Base-by-base conservation (phyloP, 2,329 filamentous ascomycete species). In the Rutstroemia sp. region DNA sequence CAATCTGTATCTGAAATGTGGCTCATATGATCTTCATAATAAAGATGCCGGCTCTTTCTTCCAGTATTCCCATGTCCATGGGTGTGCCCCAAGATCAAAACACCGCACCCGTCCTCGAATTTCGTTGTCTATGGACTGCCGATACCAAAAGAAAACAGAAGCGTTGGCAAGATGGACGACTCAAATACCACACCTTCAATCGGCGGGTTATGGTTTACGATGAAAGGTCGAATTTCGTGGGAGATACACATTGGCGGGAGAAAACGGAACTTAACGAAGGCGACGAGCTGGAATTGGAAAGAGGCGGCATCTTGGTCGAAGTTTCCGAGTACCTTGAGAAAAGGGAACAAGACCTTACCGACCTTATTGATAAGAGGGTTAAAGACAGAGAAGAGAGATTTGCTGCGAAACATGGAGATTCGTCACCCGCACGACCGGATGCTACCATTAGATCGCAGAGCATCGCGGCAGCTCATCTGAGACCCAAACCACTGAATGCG, bases 151-250 rank as follows among this genome's bases (percentile, higher is more conserved):
- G 89, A 56, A 96, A 96, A 73, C 85, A 89, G 64, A 96, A 96
- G 70, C 79, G 89, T 59, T 96, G 92, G 92, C 89, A 95, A 67
- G 92, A 96, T 84, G 92, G 92, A 38, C 84, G 84, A 51, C 80
- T 96, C 59, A 88, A 87, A 61, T 95, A 87, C 62, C 92, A 96
- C 68, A 87, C 88, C 0, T 96, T 95, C 80, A 96, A 96, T 74
- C 89, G 85, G 68, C 84, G 89, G 4, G 76, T 94, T 58, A 95
- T 96, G 89, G 88, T 95, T 6, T 92, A 94, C 65, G 91, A 96
- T 69, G 84, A 89, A 48, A 76, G 81, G 2, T 83, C 88, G 0
- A 89, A 92, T 68, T 89, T 86, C 62, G 79, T 96, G 27, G 92
- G 91, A 3, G 92, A 96, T 69, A 82, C 84, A 34, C 89, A 96